These are phyloP conservation scores for Cordyceps farinosa DNA, from an alignment of 2,329 filamentous ascomycete species.

Conservation along the genomic window DNA sequence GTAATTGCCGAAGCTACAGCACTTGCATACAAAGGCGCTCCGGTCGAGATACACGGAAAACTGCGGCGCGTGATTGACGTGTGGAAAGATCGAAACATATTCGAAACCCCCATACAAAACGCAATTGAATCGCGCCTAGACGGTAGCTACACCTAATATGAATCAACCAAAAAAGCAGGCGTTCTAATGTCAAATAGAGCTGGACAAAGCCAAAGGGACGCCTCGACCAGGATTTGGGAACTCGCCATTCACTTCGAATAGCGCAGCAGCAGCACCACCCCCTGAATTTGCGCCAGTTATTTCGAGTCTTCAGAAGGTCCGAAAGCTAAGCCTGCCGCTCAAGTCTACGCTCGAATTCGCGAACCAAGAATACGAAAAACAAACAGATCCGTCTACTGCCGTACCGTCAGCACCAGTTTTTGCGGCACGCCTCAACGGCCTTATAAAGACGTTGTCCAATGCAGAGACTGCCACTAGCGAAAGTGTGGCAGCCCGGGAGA, in stretches of 20 bases:
- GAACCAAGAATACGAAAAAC: conserved; percentile 78
- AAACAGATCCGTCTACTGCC: conserved; percentile 66
- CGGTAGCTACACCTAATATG: conserved; percentile 49
- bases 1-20: conserved; percentile 88
- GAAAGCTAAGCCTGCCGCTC: conserved; percentile 67
- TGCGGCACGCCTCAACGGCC: conserved; percentile 79
- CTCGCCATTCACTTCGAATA: conserved; percentile 61
- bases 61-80: conserved; percentile 88
- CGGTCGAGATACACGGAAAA: conserved; percentile 82
- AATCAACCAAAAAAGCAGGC: background rate
- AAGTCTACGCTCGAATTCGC: conserved; percentile 67
- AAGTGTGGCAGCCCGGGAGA: conserved; percentile 78
- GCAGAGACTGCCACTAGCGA: conserved; percentile 88
- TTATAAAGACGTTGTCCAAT: conserved; percentile 84
- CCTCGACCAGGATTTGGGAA: conserved; percentile 50
- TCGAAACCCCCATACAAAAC: conserved; percentile 74
- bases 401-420: conserved; percentile 83
- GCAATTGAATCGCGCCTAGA: conserved; percentile 76
- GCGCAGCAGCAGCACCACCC: conserved; percentile 26
- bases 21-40: conserved; percentile 85
- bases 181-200: conserved; percentile 42
- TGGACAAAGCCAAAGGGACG: conserved; percentile 57
- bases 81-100: conserved; percentile 84
- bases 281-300: conserved; percentile 70
- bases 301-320: conserved; percentile 67